Evolutionary conservation across 257 asterid species (phyloP), one percentile per base, ranked within the genome.

Genomic region (Gynochthodes officinalis): DNA sequence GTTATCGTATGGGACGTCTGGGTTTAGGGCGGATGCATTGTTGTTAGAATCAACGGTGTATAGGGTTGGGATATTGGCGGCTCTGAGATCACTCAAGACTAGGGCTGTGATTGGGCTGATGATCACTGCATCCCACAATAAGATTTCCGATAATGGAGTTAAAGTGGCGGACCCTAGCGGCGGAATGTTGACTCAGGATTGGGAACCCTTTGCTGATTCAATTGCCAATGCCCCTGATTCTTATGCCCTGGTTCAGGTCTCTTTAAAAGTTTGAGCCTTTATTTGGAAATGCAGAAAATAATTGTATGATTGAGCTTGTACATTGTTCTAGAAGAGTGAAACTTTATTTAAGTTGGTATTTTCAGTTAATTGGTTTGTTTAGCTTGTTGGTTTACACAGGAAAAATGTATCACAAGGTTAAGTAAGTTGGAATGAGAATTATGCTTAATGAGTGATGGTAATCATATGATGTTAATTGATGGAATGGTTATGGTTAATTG

Each of bases 81-180:
- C 97, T 14, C 77, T 94, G 67, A 82, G 99, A 80, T 89, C 99
- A 32, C 60, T 91, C 21, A 89, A 90, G 64, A 89, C 98, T 9
- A 75, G 81, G 27, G 89, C 97, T 0, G 84, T 78, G 50, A 84
- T 76, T 18, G 99, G 98, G 16, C 74, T 94, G 57, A 91, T 91
- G 99, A 90, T 94, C 83, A 94, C 98, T 4, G 98, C 99, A 32
- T 94, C 99, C 21, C 99, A 94, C 84, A 94, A 94, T 54, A 35
- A 82, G 73, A 84, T 86, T 8, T 84, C 90, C 0, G 97, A 92
- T 75, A 92, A 92, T 75, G 99, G 99, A 32, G 81, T 95, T 80
- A 95, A 95, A 82, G 81, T 94, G 23, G 96, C 97, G 23, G 97
- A 95, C 33, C 89, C 95, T 6, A 80, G 86, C 32, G 98, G 99